phyloP scores from a whole-genome alignment of 345 rosid genomes.

The Moricandia moricandioides region DNA sequence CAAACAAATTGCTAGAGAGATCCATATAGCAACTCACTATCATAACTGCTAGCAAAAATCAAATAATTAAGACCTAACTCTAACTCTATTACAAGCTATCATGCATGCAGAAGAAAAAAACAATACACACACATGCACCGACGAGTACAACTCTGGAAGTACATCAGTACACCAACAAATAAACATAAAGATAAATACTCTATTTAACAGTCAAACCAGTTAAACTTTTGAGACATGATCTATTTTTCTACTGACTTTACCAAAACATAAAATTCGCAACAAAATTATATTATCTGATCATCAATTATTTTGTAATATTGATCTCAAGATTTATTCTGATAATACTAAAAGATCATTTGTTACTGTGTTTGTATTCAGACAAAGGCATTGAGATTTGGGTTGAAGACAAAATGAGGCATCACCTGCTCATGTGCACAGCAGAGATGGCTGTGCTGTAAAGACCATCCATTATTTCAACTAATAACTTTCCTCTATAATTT shows the following conservation, averaged over 20 bases:
- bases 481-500: slow-evolving; percentile 6
- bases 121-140: slow-evolving; percentile 8
- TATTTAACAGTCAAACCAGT: neutral
- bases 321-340: neutral
- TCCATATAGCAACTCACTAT: neutral
- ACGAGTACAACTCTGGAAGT: slow-evolving; percentile 17
- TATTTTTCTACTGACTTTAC: neutral
- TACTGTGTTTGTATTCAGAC: neutral
- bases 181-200: neutral
- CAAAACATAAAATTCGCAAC: neutral
- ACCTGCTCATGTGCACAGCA: neutral
- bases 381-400: neutral
- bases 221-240: neutral
- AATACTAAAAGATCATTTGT: neutral
- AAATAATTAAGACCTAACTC: slow-evolving; percentile 13
- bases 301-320: neutral
- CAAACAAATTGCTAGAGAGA: neutral
- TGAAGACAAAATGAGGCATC: neutral
- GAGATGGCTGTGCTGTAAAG: neutral
- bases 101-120: neutral
- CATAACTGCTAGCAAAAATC: slow-evolving; percentile 24
- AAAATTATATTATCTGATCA: neutral
- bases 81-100: slow-evolving; percentile 16
- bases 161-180: slow-evolving; percentile 20
- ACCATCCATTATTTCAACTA: neutral